A percentile compares a stretch with the other conserved stretches of the same genome.
Conservation (phyloP, 148 eudicot species). For the Bassia scoparia region DNA sequence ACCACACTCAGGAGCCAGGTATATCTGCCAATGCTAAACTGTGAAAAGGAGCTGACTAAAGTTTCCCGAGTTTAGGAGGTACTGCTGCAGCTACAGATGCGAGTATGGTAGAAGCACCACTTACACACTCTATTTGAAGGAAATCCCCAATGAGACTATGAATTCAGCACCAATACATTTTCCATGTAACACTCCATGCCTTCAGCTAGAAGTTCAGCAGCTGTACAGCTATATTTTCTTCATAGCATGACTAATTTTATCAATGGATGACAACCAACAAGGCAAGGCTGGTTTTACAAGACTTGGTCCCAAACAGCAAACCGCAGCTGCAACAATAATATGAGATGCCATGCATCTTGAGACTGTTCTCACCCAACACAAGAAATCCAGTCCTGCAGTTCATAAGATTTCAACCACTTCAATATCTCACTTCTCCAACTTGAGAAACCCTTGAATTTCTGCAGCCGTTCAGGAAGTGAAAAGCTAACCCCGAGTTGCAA, state of each 20-base stretch:
- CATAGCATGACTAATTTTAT: constrained; percentile 88
- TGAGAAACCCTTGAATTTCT: constrained; percentile 31
- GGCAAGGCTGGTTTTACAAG: constrained; percentile 80
- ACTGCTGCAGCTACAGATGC: constrained; percentile 43
- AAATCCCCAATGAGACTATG: constrained; percentile 79
- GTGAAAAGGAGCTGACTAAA: constrained; percentile 82
- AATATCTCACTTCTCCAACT: constrained; percentile 48
- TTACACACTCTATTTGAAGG: constrained; percentile 90
- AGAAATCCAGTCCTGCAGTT: constrained; percentile 89
- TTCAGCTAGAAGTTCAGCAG: constrained; percentile 95
- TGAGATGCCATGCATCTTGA: constrained; percentile 96
- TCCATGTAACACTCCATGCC: constrained; percentile 99
- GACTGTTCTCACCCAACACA: constrained; percentile 94
- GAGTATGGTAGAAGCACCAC: constrained; percentile 52
- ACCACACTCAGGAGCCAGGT: constrained; percentile 72
- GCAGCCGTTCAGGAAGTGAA: constrained; percentile 25
- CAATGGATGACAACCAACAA: constrained; percentile 66
- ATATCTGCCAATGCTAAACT: constrained; percentile 89
- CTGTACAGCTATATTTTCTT: constrained; percentile 83
- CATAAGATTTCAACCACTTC: constrained; percentile 87
- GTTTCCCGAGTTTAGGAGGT: constrained; percentile 65
- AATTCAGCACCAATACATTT: constrained; percentile 79
- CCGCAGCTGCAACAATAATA: constrained; percentile 88
- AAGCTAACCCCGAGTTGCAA: constrained; percentile 16
- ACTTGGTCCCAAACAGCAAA: constrained; percentile 96